phyloP scores from a whole-genome alignment of 148 eudicot species.

The Fagopyrum tataricum region DNA sequence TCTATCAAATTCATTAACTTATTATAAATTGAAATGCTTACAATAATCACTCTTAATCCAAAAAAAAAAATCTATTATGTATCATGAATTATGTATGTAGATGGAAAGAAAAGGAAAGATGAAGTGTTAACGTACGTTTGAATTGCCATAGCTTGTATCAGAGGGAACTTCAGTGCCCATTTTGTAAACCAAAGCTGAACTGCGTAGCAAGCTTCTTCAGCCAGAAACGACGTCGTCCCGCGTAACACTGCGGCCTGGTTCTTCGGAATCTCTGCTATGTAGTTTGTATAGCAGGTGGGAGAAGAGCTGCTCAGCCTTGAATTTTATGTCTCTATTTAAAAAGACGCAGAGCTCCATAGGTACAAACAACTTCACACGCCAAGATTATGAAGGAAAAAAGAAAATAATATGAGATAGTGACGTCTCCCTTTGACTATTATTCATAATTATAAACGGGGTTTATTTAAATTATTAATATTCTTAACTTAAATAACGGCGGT shows the following conservation, averaged over 20 bases:
- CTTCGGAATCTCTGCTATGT: not conserved
- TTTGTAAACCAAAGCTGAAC: not conserved
- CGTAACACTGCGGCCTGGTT: not conserved
- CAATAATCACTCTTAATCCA: too few species aligned
- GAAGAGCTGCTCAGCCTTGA: not conserved
- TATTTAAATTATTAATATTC: not conserved
- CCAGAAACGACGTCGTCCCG: not conserved
- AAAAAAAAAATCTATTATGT: too few species aligned
- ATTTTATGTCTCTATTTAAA: not conserved
- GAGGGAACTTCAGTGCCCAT: not conserved
- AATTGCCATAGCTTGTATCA: not conserved
- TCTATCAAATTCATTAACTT: not conserved
- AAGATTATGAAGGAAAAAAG: not conserved
- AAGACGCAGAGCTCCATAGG: not conserved
- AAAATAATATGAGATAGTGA: not conserved
- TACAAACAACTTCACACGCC: not conserved
- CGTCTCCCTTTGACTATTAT: not conserved
- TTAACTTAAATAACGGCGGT: not conserved
- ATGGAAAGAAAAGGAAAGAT: not conserved
- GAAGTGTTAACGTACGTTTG: not conserved
- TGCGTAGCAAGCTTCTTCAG: not conserved
- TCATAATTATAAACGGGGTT: not conserved
- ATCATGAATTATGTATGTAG: not conserved
- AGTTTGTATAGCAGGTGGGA: not conserved
- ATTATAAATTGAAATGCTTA: too few species aligned